Base-by-base conservation (phyloP, 169 alveolate species). In the Eimeria sp. region DNA sequence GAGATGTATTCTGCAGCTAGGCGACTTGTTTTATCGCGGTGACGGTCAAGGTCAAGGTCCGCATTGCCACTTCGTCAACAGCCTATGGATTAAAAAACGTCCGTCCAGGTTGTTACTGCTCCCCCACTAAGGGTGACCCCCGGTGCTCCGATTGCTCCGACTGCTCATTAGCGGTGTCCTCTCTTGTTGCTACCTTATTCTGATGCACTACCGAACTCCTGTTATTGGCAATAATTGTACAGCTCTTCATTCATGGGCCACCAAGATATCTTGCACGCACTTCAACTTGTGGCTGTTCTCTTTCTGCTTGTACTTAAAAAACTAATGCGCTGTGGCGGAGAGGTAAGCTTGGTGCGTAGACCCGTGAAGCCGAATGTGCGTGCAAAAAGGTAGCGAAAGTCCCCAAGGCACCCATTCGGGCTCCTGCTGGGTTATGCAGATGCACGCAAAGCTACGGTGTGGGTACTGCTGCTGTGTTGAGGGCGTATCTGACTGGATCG, bases 281-380 rank as follows among this genome's bases (percentile, higher is more conserved):
- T 67, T 67, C 49, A 67, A 67, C 78, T 67, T 45, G 47, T 67
- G 78, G 45, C 18, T 30, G 78, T 67, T 67, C 78, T 67, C 78
- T 47, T 47, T 25, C 78, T 67, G 78, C 49, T 67, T 67, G 78
- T 67, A 67, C 78, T 27, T 67, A 67, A 67, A 67, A 67, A 67
- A 67, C n/a, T 22, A 22, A 27, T 13, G 49, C 1, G 22, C 78
- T 27, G 70, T 6, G 78, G 47, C 78, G 5, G 78, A 2, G 49
- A 67, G 49, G 78, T 22, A 13, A 18, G 49, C 30, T 20, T 67
- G 78, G 45, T 13, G 20, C 49, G 25, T 30, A 22, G 49, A 67
- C 78, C 49, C 11, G 78, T 67, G 78, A 27, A 22, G 47, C 30
- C 5, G 49, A n/a, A 25, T n/a, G 49, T 67, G 49, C 78, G 49